These are phyloP conservation scores for Penicillium longicatenatum DNA, from an alignment of 495 filamentous ascomycete species.

Conservation along the genomic window DNA sequence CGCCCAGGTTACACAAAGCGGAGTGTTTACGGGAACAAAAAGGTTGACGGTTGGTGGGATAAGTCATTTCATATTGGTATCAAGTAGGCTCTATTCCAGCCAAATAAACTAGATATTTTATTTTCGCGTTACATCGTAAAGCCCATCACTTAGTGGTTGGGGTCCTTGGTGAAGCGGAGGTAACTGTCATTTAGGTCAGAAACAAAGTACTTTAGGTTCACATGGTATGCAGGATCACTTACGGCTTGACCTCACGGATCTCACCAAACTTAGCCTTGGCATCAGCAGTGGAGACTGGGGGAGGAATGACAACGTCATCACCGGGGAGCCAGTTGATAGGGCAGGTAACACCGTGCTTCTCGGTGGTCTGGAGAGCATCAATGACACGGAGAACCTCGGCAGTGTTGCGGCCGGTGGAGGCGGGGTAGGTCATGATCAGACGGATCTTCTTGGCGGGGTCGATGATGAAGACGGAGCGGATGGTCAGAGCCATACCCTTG, in stretches of 20 bases:
- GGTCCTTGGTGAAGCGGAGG: constrained; percentile 49
- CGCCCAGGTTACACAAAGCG: neutral
- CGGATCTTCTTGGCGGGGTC: constrained; percentile 71
- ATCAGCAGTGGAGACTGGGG: constrained; percentile 61
- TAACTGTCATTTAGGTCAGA: constrained; percentile 35
- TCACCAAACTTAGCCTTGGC: constrained; percentile 69
- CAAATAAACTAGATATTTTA: constrained; percentile 11
- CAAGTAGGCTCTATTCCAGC: constrained; percentile 17
- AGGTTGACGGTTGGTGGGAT: constrained; percentile 5
- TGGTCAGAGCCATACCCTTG: constrained; percentile 65
- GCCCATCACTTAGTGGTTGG: constrained; percentile 35
- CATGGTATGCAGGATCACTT: constrained; percentile 20
- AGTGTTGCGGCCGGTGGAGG: constrained; percentile 65
- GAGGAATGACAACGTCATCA: constrained; percentile 69
- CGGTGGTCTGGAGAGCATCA: constrained; percentile 64
- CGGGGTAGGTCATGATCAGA: constrained; percentile 68
- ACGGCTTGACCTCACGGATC: constrained; percentile 66
- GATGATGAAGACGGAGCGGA: constrained; percentile 70
- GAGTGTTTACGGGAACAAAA: neutral
- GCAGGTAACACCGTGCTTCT: constrained; percentile 63
- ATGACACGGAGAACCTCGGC: constrained; percentile 66
- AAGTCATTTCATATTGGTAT: constrained; percentile 29
- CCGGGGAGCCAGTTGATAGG: constrained; percentile 67
- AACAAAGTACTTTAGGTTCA: constrained; percentile 2
- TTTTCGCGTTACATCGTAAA: constrained; percentile 26